Base-by-base conservation (phyloP, 345 rosid genomes). In the Gossypium turneri region DNA sequence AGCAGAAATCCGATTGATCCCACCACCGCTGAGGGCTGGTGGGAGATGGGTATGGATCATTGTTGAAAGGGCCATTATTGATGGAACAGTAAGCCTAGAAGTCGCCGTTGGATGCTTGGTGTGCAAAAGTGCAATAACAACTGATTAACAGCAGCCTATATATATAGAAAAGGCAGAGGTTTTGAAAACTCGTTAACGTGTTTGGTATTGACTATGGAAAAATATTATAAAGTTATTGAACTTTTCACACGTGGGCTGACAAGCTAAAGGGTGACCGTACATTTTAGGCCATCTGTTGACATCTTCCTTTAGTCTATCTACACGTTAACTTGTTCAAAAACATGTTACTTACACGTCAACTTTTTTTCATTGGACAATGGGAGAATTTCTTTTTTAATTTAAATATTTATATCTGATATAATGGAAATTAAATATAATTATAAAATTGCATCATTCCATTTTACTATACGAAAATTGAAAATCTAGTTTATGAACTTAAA, bases 31-130 rank as follows among this genome's bases (percentile, higher is more conserved):
- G 47, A 60, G 44, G 29, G 77, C 13, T 12, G 27, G 38, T 12
- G 72, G 72, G 47, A 76, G 51, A 52, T 75, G 77, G 17, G 11
- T 71, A 12, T 74, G 62, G 64, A 67, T 50, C 76, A 73, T 66
- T 15, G 68, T 73, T 61, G 77, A 73, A 27, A 73, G 38, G 3
- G 82, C 76, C 84, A 78, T 78, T 57, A 41, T 67, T n/a, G 7
- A 2, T 59, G 17, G 74, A n/a, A 5, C 4, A 2, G 25, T 9
- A 50, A 20, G 19, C 57, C 41, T 16, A 41, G 47, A 12, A 51
- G 25, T n/a, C 27, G 59, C 24, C 51, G n/a, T 15, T 11, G 27
- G 62, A 34, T 6, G 41, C 41, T 34, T 5, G 61, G 61, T 41
- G 52, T 69, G 17, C 9, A 53, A 53, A 52, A 53, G 10, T 17